Conservation (phyloP, 306 rosid genomes). For the Arachis hypogaea region DNA sequence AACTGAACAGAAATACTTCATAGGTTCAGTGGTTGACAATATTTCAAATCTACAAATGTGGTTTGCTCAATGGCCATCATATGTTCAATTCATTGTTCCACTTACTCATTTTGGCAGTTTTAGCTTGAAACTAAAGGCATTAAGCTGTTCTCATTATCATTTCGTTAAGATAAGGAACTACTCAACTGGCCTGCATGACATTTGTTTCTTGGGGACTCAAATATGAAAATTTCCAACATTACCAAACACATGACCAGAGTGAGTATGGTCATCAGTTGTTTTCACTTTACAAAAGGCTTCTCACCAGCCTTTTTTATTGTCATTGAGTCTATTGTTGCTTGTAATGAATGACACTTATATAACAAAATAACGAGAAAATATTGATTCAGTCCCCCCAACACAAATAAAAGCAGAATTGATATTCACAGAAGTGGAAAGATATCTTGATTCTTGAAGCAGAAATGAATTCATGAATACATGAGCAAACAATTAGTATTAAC, state of each 20-base stretch:
- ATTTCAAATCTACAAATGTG: background rate
- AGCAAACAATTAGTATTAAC: conserved; percentile 27
- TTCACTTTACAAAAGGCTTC: conserved; percentile 12
- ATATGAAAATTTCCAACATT: conserved; percentile 1
- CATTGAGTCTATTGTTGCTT: background rate
- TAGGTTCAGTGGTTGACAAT: background rate
- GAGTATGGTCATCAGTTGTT: background rate
- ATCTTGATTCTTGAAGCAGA: conserved; percentile 24
- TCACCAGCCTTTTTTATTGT: conserved; percentile 1
- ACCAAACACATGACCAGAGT: background rate
- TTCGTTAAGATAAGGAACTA: background rate
- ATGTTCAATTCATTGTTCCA: background rate
- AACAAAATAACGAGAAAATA: conserved; percentile 26
- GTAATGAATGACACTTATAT: conserved; percentile 18
- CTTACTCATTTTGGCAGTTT: background rate
- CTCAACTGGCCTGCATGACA: background rate
- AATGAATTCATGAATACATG: conserved; percentile 9
- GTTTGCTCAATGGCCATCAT: background rate
- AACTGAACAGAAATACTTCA: conserved; percentile 14
- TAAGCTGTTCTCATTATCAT: conserved; percentile 20
- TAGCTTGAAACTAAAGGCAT: conserved; percentile 16
- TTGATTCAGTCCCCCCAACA: conserved; percentile 11
- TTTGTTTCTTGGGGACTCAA: conserved; percentile 9
- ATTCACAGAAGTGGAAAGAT: conserved; percentile 1
- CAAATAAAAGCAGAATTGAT: background rate